Evolutionary conservation across 2,329 filamentous ascomycete species (phyloP).

Genomic region (Diaporthe humulicola): DNA sequence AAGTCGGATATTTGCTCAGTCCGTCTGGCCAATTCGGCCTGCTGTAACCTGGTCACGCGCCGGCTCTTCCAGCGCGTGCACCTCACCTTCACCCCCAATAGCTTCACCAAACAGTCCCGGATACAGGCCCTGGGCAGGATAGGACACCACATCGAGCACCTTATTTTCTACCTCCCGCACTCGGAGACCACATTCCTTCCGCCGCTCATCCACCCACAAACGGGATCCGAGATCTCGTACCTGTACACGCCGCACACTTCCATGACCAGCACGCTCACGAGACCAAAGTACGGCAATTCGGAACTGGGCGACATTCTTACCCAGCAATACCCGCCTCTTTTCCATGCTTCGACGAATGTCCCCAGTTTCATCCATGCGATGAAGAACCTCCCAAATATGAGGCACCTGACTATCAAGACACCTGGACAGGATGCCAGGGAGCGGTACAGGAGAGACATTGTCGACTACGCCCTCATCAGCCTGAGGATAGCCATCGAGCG

Average conservation of each 20-base stretch:
- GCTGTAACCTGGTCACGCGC: slow-evolving; percentile 77
- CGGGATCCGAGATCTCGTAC: slow-evolving; percentile 83
- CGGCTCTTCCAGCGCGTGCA: slow-evolving; percentile 77
- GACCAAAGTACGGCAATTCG: slow-evolving; percentile 83
- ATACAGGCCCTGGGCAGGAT: slow-evolving; percentile 82
- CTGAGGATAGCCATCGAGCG: slow-evolving; percentile 86
- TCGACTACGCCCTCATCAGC: slow-evolving; percentile 92
- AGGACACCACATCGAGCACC: slow-evolving; percentile 81
- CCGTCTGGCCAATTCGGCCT: slow-evolving; percentile 77
- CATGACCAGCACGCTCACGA: slow-evolving; percentile 69
- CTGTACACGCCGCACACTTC: slow-evolving; percentile 84
- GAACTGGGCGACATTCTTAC: slow-evolving; percentile 86
- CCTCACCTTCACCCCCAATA: slow-evolving; percentile 79
- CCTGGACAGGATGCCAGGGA: slow-evolving; percentile 78
- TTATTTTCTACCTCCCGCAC: slow-evolving; percentile 84
- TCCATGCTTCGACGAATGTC: slow-evolving; percentile 91
- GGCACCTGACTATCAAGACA: slow-evolving; percentile 82
- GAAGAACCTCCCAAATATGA: slow-evolving; percentile 75
- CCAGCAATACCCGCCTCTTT: slow-evolving; percentile 88
- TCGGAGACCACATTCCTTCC: slow-evolving; percentile 84
- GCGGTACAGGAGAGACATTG: slow-evolving; percentile 80
- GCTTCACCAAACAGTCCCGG: slow-evolving; percentile 80
- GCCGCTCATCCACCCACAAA: slow-evolving; percentile 83
- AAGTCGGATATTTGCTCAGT: slow-evolving; percentile 69
- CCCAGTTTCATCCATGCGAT: slow-evolving; percentile 85